Evolutionary conservation across 768 basidiomycete species (phyloP).

Genomic region (Suillus plorans): DNA sequence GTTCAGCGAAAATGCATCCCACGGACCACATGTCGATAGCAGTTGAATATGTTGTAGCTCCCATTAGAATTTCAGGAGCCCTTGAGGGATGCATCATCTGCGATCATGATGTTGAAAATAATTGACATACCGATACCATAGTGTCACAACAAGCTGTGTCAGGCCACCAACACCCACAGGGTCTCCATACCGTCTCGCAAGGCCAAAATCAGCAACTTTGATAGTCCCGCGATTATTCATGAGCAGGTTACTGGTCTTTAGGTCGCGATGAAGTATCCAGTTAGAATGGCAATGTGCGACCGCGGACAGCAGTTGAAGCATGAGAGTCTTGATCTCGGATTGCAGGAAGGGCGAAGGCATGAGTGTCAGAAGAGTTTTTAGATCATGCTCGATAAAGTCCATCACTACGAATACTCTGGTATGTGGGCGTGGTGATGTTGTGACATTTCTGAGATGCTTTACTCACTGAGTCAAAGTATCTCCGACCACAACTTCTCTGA

Average conservation of each 20-base stretch:
- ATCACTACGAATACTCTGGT: slow-evolving; percentile 96
- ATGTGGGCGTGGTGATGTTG: slow-evolving; percentile 14
- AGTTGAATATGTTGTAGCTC: slow-evolving; percentile 91
- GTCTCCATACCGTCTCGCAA: slow-evolving; percentile 94
- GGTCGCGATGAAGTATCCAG: slow-evolving; percentile 96
- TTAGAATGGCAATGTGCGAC: slow-evolving; percentile 92
- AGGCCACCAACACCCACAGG: slow-evolving; percentile 95
- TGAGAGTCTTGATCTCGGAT: slow-evolving; percentile 96
- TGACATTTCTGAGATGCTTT: slow-evolving; percentile 13
- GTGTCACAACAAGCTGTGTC: slow-evolving; percentile 96
- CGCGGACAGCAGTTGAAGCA: slow-evolving; percentile 91
- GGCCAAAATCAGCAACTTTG: slow-evolving; percentile 98
- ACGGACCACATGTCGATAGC: slow-evolving; percentile 99
- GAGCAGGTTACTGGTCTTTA: slow-evolving; percentile 95
- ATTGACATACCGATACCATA: slow-evolving; percentile 90
- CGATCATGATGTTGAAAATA: slow-evolving; percentile 14
- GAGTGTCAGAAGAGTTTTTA: slow-evolving; percentile 90
- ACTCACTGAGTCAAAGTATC: slow-evolving; percentile 99
- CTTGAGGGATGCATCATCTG: slow-evolving; percentile 39
- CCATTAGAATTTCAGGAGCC: slow-evolving; percentile 93
- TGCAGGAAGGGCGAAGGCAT: slow-evolving; percentile 98
- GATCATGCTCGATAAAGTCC: slow-evolving; percentile 99
- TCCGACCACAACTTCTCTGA: slow-evolving; percentile 96
- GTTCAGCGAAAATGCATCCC: slow-evolving; percentile 97
- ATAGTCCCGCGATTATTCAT: slow-evolving; percentile 99